Evolutionary conservation across 2,329 filamentous ascomycete species (phyloP).

Genomic region (Sporothrix luriei): DNA sequence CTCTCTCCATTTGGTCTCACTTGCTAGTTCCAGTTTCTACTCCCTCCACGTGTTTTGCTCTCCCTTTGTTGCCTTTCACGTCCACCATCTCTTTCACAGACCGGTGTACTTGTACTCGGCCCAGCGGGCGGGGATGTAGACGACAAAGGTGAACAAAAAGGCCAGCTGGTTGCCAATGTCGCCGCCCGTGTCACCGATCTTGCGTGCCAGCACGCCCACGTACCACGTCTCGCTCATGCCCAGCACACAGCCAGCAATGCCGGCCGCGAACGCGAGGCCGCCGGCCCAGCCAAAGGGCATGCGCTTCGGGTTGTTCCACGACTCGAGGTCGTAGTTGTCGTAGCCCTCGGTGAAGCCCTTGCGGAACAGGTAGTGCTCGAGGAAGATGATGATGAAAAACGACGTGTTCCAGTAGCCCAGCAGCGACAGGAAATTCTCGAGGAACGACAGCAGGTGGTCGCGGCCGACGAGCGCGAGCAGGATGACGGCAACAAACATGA

Average conservation of each 20-base stretch:
- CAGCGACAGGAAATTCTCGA: constrained; percentile 53
- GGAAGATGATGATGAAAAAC: constrained; percentile 53
- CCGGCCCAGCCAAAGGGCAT: constrained; percentile 52
- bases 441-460: constrained; percentile 48
- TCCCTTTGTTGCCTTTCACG: neutral
- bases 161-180: constrained; percentile 58
- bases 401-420: constrained; percentile 56
- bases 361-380: constrained; percentile 54
- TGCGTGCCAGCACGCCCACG: constrained; percentile 49
- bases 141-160: constrained; percentile 52
- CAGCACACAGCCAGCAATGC: constrained; percentile 54
- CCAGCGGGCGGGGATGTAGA: constrained; percentile 52
- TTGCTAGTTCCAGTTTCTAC: neutral
- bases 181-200: constrained; percentile 51
- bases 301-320: constrained; percentile 50
- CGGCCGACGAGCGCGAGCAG: constrained; percentile 50
- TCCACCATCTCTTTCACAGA: constrained; percentile 38
- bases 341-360: constrained; percentile 41
- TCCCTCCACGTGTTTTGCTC: neutral
- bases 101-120: constrained; percentile 53
- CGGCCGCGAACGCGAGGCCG: constrained; percentile 49
- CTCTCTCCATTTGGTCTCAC: neutral
- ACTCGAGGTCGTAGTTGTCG: constrained; percentile 53
- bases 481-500: constrained; percentile 51
- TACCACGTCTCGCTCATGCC: constrained; percentile 64